phyloP scores from a whole-genome alignment of 352 stramenopile species.

The Blastocystis sp. region DNA sequence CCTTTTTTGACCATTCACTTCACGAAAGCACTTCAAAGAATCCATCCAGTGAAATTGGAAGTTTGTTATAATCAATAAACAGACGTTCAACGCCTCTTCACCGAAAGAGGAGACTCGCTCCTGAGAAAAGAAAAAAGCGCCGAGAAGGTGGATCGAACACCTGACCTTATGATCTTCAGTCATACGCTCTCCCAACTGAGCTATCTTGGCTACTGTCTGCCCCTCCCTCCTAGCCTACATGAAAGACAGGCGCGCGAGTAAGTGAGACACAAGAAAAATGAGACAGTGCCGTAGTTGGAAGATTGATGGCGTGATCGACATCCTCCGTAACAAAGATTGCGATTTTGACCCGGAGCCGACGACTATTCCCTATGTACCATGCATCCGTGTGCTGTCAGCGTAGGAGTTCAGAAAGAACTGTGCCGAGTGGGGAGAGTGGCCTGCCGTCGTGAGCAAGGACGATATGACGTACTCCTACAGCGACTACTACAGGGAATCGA shows the following conservation, averaged over 20 bases:
- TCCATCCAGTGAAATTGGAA: too few species aligned
- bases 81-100: too few species aligned
- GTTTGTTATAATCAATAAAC: too few species aligned
- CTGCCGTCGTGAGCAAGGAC: conserved; percentile 59
- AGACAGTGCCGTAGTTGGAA: conserved; percentile 29
- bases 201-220: conserved; percentile 59
- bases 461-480: conserved; percentile 71
- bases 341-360: conserved; percentile 65
- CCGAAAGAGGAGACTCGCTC: too few species aligned
- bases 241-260: neutral
- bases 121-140: conserved; percentile 59
- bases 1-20: too few species aligned
- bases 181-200: conserved; percentile 69
- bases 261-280: conserved; percentile 27
- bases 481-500: conserved; percentile 78
- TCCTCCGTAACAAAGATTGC: conserved; percentile 16
- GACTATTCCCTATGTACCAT: conserved; percentile 42
- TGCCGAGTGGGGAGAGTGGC: conserved; percentile 44
- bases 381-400: neutral
- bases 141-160: conserved; percentile 69
- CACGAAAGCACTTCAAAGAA: too few species aligned
- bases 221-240: neutral
- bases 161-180: conserved; percentile 70
- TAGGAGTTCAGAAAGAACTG: conserved; percentile 65
- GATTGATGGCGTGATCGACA: conserved; percentile 63